A percentile compares a stretch with the other conserved stretches of the same genome.
Evolutionary conservation across 2,329 filamentous ascomycete species (phyloP).

Genomic region (Cryphonectria carpinicola): DNA sequence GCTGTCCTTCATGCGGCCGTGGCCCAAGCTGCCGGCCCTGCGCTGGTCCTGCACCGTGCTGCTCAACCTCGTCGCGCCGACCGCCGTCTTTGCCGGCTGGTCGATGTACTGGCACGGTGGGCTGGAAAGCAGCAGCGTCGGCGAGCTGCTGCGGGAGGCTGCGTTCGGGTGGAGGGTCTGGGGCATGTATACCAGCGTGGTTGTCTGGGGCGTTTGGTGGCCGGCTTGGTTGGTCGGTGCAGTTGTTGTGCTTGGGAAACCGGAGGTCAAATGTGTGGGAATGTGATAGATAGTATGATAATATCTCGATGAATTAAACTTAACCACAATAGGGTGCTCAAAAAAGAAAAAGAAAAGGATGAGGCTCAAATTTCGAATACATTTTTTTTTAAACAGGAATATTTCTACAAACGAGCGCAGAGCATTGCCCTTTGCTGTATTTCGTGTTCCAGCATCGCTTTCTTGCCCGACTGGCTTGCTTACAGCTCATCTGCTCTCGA

Average conservation of each 20-base stretch:
- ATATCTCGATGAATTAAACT: background rate
- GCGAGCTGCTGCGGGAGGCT: constrained; percentile 68
- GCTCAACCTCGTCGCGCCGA: constrained; percentile 65
- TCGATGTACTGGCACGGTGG: constrained; percentile 42
- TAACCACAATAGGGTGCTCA: background rate
- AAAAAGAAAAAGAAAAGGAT: background rate
- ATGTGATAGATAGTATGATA: background rate
- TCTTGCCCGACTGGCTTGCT: too few relatives aligned
- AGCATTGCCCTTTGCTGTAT: background rate
- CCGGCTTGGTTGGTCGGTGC: constrained; percentile 80
- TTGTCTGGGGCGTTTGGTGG: constrained; percentile 97
- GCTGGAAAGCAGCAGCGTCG: constrained; percentile 46
- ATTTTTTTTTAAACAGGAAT: too few relatives aligned
- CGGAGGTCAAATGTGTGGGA: constrained; percentile 27
- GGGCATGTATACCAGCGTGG: constrained; percentile 85
- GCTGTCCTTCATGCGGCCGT: constrained; percentile 71
- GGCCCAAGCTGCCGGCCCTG: constrained; percentile 42
- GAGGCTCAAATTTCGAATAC: background rate
- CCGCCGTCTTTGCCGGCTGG: constrained; percentile 55
- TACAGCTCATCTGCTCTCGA: background rate
- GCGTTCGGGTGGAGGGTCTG: constrained; percentile 89
- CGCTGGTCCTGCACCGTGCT: constrained; percentile 52
- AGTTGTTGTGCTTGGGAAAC: constrained; percentile 54
- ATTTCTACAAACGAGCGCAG: too few relatives aligned
- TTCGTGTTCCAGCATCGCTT: background rate